A percentile compares a stretch with the other conserved stretches of the same genome.
Evolutionary conservation across 306 rosid species (phyloP).

Genomic region (Alnus rubra): DNA sequence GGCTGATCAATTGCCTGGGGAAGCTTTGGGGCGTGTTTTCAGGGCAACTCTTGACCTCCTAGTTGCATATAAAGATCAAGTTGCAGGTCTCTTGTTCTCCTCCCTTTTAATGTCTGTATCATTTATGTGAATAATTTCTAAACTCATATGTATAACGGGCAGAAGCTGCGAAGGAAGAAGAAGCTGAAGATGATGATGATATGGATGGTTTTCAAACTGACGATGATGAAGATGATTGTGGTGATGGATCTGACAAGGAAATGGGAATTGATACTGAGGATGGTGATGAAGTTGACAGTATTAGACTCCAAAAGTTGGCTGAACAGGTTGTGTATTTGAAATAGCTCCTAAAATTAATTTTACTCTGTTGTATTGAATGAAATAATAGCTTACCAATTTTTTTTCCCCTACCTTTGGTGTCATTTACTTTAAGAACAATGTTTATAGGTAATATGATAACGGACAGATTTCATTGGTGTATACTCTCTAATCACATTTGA

Average conservation of each 20-base stretch:
- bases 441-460: background rate
- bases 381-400: background rate
- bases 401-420: background rate
- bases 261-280: conserved; percentile 90
- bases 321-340: conserved; percentile 60
- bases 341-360: background rate
- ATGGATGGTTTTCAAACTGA: conserved; percentile 95
- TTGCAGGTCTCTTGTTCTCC: conserved; percentile 61
- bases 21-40: conserved; percentile 88
- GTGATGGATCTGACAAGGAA: conserved; percentile 82
- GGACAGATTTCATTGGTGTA: background rate
- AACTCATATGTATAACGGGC: conserved; percentile 29
- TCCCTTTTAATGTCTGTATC: background rate
- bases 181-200: conserved; percentile 86
- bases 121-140: background rate
- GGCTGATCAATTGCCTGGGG: conserved; percentile 70
- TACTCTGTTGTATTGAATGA: background rate
- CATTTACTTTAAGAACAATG: background rate
- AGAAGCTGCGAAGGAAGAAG: conserved; percentile 90
- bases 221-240: conserved; percentile 74
- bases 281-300: conserved; percentile 78
- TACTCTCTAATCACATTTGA: background rate
- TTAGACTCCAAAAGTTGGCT: conserved; percentile 78
- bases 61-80: conserved; percentile 90
- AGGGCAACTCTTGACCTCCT: conserved; percentile 86